These are phyloP conservation scores for Limonomyces culmigenus DNA, from an alignment of 1,284 basidiomycete species.

Conservation along the genomic window DNA sequence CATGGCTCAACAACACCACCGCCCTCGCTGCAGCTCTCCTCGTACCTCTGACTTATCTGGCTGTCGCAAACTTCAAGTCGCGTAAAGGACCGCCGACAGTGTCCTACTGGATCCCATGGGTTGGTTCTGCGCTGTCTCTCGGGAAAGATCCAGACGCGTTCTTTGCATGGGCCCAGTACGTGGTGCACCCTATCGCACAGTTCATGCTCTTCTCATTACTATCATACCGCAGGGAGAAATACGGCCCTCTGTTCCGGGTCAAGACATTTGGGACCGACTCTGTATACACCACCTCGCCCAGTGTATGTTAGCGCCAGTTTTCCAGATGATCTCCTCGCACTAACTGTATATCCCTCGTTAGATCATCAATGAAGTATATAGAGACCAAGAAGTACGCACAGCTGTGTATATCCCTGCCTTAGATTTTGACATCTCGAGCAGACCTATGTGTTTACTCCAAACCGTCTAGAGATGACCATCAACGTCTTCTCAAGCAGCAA, in stretches of 20 bases:
- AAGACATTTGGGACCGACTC: constrained; percentile 7
- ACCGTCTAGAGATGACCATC: constrained; percentile 6
- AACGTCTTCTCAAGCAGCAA: constrained; percentile 5
- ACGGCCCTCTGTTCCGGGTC: constrained; percentile 9
- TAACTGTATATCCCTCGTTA: too few species aligned
- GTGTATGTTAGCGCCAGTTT: constrained; percentile 5
- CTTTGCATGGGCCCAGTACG: too few species aligned
- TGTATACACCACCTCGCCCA: constrained; percentile 8
- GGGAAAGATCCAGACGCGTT: constrained; percentile 10
- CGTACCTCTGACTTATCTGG: too few species aligned
- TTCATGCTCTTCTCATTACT: too few species aligned
- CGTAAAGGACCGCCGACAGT: constrained; percentile 13
- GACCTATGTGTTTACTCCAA: constrained; percentile 8
- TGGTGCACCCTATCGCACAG: too few species aligned
- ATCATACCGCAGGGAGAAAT: constrained; percentile 4
- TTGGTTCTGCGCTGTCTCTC: constrained; percentile 9
- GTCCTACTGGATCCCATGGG: constrained; percentile 11
- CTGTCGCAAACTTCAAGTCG: too few species aligned
- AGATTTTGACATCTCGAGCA: constrained; percentile 3
- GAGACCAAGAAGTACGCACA: constrained; percentile 8
- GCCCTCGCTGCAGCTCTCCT: too few species aligned
- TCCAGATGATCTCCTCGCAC: too few species aligned
- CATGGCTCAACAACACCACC: too few species aligned
- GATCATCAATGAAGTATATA: constrained; percentile 9
- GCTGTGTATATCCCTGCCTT: too few species aligned